A percentile compares a stretch with the other conserved stretches of the same genome.
These are phyloP conservation scores for Torrubiella hemipterigena DNA, from an alignment of 2,329 filamentous ascomycete species.

Conservation along the genomic window DNA sequence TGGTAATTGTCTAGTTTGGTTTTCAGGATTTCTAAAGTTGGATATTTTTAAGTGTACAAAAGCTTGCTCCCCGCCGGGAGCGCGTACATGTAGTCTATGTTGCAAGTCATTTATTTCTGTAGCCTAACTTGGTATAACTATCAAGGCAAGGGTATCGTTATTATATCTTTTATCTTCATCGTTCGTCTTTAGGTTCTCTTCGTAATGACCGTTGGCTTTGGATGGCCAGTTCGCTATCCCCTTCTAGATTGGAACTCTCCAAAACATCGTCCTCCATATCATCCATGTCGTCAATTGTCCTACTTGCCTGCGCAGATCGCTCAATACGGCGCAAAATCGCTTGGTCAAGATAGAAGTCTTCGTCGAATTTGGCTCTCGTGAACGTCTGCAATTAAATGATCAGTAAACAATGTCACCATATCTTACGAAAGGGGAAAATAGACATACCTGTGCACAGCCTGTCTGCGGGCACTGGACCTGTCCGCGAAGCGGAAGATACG, in stretches of 20 bases:
- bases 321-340: conserved; percentile 45
- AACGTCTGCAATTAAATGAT: conserved; percentile 28
- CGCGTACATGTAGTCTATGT: not conserved
- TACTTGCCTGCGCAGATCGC: conserved; percentile 35
- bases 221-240: too few relatives aligned
- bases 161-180: not conserved
- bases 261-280: too few relatives aligned
- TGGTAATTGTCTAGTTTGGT: not conserved
- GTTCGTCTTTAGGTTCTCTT: too few relatives aligned
- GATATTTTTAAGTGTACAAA: not conserved
- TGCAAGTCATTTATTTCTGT: not conserved
- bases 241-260: too few relatives aligned
- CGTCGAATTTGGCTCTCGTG: conserved; percentile 18
- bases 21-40: too few relatives aligned
- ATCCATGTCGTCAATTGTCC: too few relatives aligned
- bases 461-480: conserved; percentile 48
- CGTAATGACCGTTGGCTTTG: too few relatives aligned
- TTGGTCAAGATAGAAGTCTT: conserved; percentile 45
- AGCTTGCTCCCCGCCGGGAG: not conserved
- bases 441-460: conserved; percentile 47
- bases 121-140: not conserved
- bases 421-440: not conserved
- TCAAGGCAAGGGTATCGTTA: not conserved
- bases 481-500: conserved; percentile 32
- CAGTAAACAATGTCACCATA: not conserved